Conservation (phyloP, 1,284 basidiomycete genomes). For the Apiotrichum brassicae region DNA sequence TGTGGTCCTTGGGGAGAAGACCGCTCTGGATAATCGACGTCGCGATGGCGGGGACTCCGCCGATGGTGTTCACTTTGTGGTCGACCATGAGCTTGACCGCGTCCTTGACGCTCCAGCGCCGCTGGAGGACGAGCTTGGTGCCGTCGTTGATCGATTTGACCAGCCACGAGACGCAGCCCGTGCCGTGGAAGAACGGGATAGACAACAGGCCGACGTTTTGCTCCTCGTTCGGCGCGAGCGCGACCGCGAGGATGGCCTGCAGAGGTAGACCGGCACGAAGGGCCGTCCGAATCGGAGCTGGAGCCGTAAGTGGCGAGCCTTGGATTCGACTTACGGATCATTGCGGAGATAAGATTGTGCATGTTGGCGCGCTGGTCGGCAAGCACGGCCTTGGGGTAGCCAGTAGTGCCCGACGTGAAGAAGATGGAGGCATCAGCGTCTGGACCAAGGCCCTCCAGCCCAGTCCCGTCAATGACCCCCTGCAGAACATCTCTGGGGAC, state of each 20-base stretch:
- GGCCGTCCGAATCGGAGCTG: constrained; percentile 23
- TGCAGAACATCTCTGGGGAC: neutral
- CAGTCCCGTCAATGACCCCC: constrained; percentile 2
- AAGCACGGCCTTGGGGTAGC: constrained; percentile 34
- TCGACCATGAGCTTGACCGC: constrained; percentile 28
- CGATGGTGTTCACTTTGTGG: constrained; percentile 34
- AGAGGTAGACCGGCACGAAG: constrained; percentile 27
- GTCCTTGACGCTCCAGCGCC: constrained; percentile 29
- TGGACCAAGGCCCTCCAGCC: constrained; percentile 21
- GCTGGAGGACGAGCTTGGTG: constrained; percentile 33
- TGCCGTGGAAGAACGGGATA: constrained; percentile 43
- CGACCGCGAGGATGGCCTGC: constrained; percentile 16
- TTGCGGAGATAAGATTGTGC: constrained; percentile 30
- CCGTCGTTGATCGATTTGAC: constrained; percentile 31
- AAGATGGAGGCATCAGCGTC: constrained; percentile 40
- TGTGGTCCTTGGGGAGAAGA: constrained; percentile 18
- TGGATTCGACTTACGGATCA: constrained; percentile 23
- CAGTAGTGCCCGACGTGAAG: constrained; percentile 34
- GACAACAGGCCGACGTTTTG: constrained; percentile 28
- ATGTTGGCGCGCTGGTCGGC: constrained; percentile 37
- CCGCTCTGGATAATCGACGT: constrained; percentile 31
- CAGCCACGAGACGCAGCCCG: constrained; percentile 39
- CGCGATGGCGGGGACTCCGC: constrained; percentile 41
- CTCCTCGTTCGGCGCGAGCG: constrained; percentile 8
- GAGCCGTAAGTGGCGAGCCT: too few relatives aligned